Conservation (phyloP, 1,284 basidiomycete species). For the Naganishia cerealis region DNA sequence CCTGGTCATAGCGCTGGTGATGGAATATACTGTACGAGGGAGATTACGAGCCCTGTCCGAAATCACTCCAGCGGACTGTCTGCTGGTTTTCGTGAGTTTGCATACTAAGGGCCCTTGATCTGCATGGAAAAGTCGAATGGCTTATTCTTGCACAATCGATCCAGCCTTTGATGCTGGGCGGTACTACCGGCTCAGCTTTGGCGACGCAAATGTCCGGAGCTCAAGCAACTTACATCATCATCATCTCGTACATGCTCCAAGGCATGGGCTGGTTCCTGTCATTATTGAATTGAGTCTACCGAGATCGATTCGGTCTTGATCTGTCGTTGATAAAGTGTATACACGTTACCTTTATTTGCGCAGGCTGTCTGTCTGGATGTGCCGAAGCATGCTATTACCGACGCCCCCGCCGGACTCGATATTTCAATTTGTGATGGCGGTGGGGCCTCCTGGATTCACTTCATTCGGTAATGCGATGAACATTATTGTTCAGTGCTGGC, state of each 20-base stretch:
- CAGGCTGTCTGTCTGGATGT: slow-evolving; percentile 25
- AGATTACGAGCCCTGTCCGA: slow-evolving; percentile 7
- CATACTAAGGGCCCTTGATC: neutral
- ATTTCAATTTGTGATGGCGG: slow-evolving; percentile 22
- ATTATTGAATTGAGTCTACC: slow-evolving; percentile 10
- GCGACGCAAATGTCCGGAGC: slow-evolving; percentile 5
- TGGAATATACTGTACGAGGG: slow-evolving; percentile 22
- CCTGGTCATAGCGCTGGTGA: slow-evolving; percentile 2
- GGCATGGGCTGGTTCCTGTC: slow-evolving; percentile 25
- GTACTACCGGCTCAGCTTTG: slow-evolving; percentile 16
- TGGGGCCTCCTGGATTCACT: slow-evolving; percentile 18
- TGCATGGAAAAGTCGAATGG: neutral
- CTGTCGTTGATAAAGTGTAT: neutral
- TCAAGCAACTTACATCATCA: slow-evolving; percentile 19
- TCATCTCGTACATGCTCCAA: slow-evolving; percentile 22
- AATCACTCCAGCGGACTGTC: slow-evolving; percentile 15
- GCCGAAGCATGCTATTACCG: slow-evolving; percentile 17
- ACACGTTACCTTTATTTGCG: too few species aligned
- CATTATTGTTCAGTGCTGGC: neutral
- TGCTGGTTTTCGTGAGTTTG: slow-evolving; percentile 16
- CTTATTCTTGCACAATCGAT: neutral
- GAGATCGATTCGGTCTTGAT: neutral
- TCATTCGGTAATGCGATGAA: slow-evolving; percentile 1
- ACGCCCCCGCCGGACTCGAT: slow-evolving; percentile 19
- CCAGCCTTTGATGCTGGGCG: slow-evolving; percentile 24